Percentiles rank a stretch among this genome's conserved stretches.
These are phyloP conservation scores for barley (Hordeum vulgare) DNA, from an alignment of 176 grass and related monocot species.

Conservation along the genomic window MorexV3_pseudomolecules_assembly NC_058522.1:503650109-503650608, in stretches of 20 bases:
- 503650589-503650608: too few relatives aligned
- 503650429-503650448: too few relatives aligned
- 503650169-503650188: background rate
- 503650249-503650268: slow-evolving; percentile 17
- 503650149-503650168: background rate
- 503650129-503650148: background rate
- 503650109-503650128: background rate
- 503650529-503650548: too few relatives aligned
- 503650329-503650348: slow-evolving; percentile 21
- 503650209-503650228: slow-evolving; percentile 17
- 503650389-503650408: background rate
- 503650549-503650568: too few relatives aligned
- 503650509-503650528: too few relatives aligned
- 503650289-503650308: background rate
- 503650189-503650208: background rate
- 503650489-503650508: too few relatives aligned
- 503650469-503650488: too few relatives aligned
- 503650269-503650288: background rate
- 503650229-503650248: background rate
- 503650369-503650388: background rate
- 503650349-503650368: background rate
- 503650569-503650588: too few relatives aligned
- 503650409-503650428: background rate
- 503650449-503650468: background rate
- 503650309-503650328: background rate